phyloP scores from a whole-genome alignment of 2,329 filamentous ascomycete genomes.

The Fusarium sterilihyphosum region DNA sequence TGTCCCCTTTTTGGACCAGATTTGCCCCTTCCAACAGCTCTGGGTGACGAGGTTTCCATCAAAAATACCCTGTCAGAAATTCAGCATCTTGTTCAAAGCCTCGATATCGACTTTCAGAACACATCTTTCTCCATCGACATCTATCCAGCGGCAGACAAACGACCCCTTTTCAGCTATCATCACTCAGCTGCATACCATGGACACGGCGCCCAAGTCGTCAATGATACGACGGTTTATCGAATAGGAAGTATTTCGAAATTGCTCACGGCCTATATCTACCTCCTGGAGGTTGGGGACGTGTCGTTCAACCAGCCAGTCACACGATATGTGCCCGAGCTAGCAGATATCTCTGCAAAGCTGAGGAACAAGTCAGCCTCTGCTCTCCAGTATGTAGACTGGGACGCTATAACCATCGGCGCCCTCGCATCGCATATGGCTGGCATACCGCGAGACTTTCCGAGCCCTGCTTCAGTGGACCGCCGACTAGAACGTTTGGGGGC shows the following conservation, averaged over 20 bases:
- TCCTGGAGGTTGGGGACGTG: rapidly evolving
- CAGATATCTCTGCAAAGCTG: neutral
- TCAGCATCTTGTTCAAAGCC: too few species aligned
- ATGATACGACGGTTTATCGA: neutral
- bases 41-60: neutral
- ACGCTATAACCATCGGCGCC: neutral
- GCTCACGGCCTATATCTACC: neutral
- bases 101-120: neutral
- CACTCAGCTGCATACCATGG: neutral
- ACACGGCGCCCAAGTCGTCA: neutral
- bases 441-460: neutral
- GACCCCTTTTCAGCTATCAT: neutral
- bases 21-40: neutral
- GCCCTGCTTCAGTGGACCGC: neutral
- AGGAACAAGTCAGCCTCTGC: neutral
- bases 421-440: neutral
- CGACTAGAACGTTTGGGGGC: neutral
- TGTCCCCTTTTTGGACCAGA: neutral
- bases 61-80: neutral
- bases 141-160: neutral
- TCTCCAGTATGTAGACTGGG: neutral
- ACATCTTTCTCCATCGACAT: neutral
- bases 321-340: neutral
- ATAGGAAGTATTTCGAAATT: slow-evolving; percentile 11
- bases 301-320: neutral